Evolutionary conservation across 371 early-diverging fungal species (phyloP), one percentile per base, ranked within the genome.

Genomic region (Rhizopus sp.): DNA sequence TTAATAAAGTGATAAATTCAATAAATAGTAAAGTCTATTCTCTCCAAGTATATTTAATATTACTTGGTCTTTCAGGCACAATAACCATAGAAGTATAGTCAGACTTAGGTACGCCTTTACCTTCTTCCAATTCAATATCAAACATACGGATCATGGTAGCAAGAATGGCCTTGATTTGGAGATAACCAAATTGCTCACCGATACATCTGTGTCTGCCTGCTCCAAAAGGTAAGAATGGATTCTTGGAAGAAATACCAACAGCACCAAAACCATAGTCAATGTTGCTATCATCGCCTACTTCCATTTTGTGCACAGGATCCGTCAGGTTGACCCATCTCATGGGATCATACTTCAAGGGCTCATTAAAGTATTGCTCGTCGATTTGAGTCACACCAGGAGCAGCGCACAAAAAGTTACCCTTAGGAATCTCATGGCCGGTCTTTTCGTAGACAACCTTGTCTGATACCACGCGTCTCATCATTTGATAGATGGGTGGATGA

Each of bases 151-250:
- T 66, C 59, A 94, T 81, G 9, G 87, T 83, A 42, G 93, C 75
- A 47, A 97, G 69, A 51, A 98, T 87, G 9, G 95, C 90, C 85
- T 96, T 95, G 79, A 96, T 85, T 78, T 98, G 98, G 50, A 96
- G 70, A 66, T 92, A 97, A 7, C 96, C 97, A 80, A 98, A 98
- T 55, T 88, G 82, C 68, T 98, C 97, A 58, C 98, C 98, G 73
- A 98, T 98, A 83, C 98, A 98, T 60, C 98, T 87, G 83, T 98
- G 98, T 64, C 98, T 93, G 48, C 88, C 98, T 35, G 97, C 98
- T 64, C 98, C 98, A 75, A 98, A 98, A 29, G 98, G 97, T 69
- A 98, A 81, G 73, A 89, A 96, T 48, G 93, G 90, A 55, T 86
- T 87, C 60, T 86, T 79, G 44, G 80, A 79, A 39, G 88, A 84